Evolutionary conservation across 148 eudicot species (phyloP).

Genomic region (Cornus kousa): DNA sequence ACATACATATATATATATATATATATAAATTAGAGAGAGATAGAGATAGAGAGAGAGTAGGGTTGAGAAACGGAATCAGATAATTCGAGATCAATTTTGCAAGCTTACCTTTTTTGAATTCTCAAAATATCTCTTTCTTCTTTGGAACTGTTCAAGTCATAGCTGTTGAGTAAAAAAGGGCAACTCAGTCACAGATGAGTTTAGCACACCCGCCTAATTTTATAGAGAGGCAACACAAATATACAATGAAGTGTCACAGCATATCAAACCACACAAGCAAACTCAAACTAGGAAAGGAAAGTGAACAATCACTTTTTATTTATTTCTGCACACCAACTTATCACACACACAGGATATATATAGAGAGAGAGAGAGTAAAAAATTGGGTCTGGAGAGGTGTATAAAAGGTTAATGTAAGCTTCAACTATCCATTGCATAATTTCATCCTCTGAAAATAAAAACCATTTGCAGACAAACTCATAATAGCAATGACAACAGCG

Average conservation of each 20-base stretch:
- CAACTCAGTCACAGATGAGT: background rate
- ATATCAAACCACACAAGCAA: background rate
- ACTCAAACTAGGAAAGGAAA: background rate
- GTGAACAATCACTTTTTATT: background rate
- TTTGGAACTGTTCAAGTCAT: slow-evolving; percentile 61
- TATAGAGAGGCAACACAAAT: background rate
- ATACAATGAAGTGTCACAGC: background rate
- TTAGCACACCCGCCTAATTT: background rate
- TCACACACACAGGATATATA: background rate
- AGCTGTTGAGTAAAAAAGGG: slow-evolving; percentile 32
- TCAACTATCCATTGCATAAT: background rate
- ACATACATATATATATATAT: too few species aligned
- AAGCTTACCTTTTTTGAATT: slow-evolving; percentile 53
- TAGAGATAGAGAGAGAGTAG: background rate
- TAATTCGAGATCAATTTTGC: background rate
- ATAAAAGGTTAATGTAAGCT: background rate
- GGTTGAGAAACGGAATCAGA: background rate
- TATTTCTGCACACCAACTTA: background rate
- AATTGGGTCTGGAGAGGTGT: background rate
- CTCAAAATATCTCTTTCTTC: slow-evolving; percentile 54
- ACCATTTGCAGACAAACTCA: background rate
- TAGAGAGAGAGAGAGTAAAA: background rate
- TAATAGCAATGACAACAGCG: background rate
- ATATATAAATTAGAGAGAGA: too few species aligned
- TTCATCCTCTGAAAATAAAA: background rate